Percentiles rank a stretch among this genome's conserved stretches.
Evolutionary conservation across 305 asterid species (phyloP).

Genomic region (Rubia balearica): DNA sequence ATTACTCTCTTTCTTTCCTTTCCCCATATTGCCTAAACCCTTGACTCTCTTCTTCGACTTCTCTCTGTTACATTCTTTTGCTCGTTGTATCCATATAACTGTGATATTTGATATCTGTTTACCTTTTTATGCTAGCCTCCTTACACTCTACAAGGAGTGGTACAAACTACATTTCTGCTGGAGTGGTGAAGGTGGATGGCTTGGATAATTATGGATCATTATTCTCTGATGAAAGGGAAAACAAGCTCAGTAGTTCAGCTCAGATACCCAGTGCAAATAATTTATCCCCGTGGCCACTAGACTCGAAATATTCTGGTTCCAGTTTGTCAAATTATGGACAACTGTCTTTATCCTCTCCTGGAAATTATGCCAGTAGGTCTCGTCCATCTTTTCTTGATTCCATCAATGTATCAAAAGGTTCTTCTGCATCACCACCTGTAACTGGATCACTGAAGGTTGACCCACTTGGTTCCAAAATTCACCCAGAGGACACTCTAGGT

Average conservation of each 20-base stretch:
- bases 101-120: neutral
- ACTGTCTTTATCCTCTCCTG: slow-evolving; percentile 22
- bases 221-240: slow-evolving; percentile 39
- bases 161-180: slow-evolving; percentile 30
- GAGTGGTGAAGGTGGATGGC: slow-evolving; percentile 26
- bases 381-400: slow-evolving; percentile 97
- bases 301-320: slow-evolving; percentile 32
- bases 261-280: slow-evolving; percentile 30
- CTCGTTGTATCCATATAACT: slow-evolving; percentile 11
- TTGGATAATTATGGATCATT: slow-evolving; percentile 18
- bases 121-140: slow-evolving; percentile 35
- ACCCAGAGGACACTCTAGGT: slow-evolving; percentile 52
- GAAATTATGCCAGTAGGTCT: slow-evolving; percentile 45
- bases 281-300: slow-evolving; percentile 45
- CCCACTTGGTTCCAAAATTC: slow-evolving; percentile 41
- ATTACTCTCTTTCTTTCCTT: neutral
- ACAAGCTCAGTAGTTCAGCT: slow-evolving; percentile 33
- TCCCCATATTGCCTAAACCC: too few relatives aligned
- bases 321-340: slow-evolving; percentile 25
- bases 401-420: slow-evolving; percentile 54
- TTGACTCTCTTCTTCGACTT: neutral
- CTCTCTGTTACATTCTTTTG: slow-evolving; percentile 1
- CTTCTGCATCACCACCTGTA: slow-evolving; percentile 40
- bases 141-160: slow-evolving; percentile 29
- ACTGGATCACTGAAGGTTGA: slow-evolving; percentile 40